Evolutionary conservation across 148 eudicot species (phyloP).

Genomic region (Dianthus caryophyllus): DNA sequence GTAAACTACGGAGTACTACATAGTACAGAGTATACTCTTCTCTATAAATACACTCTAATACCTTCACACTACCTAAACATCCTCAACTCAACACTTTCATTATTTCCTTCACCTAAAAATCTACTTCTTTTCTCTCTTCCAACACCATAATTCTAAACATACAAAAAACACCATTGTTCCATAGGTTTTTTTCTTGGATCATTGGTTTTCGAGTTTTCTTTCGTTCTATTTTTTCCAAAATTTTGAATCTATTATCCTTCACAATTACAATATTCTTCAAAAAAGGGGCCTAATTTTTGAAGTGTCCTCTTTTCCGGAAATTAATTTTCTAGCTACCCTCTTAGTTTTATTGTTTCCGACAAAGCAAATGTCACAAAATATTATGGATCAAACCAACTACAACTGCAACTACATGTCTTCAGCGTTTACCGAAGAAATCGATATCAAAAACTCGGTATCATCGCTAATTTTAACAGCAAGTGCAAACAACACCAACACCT

Average conservation of each 20-base stretch:
- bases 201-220: conserved; percentile 14
- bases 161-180: conserved; percentile 17
- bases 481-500: conserved; percentile 57
- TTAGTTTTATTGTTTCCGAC: conserved; percentile 19
- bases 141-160: conserved; percentile 1
- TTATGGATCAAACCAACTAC: conserved; percentile 37
- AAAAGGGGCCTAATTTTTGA: conserved; percentile 27
- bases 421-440: conserved; percentile 16
- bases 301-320: conserved; percentile 24
- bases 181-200: conserved; percentile 26
- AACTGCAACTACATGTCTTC: conserved; percentile 33
- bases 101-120: background rate
- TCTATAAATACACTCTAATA: conserved; percentile 27
- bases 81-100: conserved; percentile 17
- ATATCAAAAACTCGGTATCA: conserved; percentile 52
- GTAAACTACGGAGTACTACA: conserved; percentile 10
- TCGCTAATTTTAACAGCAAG: conserved; percentile 50
- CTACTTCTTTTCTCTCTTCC: conserved; percentile 13
- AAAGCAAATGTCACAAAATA: conserved; percentile 4
- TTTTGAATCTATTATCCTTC: background rate
- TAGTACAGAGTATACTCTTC: background rate
- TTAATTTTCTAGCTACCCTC: conserved; percentile 10
- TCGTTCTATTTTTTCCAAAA: background rate
- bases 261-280: background rate
- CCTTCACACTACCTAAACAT: conserved; percentile 14